Conservation (phyloP, 140 eudicot genomes). For the Senecio squalidus region DNA sequence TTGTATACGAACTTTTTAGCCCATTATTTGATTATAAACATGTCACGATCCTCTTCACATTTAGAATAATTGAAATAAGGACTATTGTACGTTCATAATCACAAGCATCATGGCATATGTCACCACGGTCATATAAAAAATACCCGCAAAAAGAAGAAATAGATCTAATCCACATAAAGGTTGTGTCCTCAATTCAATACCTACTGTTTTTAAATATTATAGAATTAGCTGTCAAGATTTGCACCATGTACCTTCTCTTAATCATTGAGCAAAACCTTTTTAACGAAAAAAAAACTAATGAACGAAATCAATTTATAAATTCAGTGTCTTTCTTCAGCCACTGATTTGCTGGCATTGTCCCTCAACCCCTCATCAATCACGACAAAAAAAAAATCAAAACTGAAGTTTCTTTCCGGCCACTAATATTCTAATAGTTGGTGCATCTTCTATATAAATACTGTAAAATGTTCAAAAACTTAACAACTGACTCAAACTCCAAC, state of each 20-base stretch:
- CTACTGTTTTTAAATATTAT: neutral
- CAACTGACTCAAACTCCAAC: neutral
- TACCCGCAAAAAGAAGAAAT: no score
- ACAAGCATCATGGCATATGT: neutral
- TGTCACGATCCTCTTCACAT: neutral
- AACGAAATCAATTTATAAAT: neutral
- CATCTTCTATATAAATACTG: no score
- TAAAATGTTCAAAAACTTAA: no score
- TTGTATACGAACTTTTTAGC: neutral
- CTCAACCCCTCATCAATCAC: conserved; percentile 21
- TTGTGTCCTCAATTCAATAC: neutral
- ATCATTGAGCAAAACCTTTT: neutral
- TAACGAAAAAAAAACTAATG: neutral
- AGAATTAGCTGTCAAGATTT: neutral
- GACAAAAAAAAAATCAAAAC: neutral
- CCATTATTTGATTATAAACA: neutral
- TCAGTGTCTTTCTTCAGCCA: conserved; percentile 28
- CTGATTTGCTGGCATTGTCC: conserved; percentile 39
- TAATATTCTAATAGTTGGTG: neutral
- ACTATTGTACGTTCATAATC: neutral
- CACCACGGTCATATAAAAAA: neutral
- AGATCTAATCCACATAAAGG: neutral
- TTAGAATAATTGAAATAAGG: neutral
- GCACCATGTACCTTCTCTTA: neutral
- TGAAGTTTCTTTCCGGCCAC: conserved; percentile 26